These are phyloP conservation scores for Aspergillus campestris DNA, from an alignment of 495 filamentous ascomycete species.

Conservation along the genomic window DNA sequence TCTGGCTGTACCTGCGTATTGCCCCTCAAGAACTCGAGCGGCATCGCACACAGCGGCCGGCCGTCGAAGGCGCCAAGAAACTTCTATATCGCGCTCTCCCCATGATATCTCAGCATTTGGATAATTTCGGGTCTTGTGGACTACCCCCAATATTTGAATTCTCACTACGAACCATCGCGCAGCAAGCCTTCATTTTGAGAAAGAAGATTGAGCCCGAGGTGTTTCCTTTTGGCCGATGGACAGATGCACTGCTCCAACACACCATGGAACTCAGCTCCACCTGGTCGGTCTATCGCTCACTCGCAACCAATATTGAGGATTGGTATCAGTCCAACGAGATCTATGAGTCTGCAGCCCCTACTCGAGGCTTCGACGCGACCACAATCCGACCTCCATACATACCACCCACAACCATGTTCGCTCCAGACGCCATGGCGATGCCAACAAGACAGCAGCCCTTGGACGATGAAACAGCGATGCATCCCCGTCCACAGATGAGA, in stretches of 20 bases:
- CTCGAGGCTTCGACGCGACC: background rate
- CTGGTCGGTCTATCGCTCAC: slow-evolving; percentile 33
- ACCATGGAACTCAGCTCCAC: slow-evolving; percentile 16
- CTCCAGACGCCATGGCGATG: slow-evolving; percentile 4
- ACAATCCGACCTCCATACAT: no score
- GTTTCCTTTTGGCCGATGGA: slow-evolving; percentile 34
- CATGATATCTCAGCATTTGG: slow-evolving; percentile 39
- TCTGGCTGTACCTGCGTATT: slow-evolving; percentile 36
- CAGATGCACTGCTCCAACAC: slow-evolving; percentile 29
- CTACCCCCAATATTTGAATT: slow-evolving; percentile 41
- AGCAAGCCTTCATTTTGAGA: slow-evolving; percentile 28
- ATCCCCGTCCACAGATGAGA: slow-evolving; percentile 2
- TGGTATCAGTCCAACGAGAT: slow-evolving; percentile 22
- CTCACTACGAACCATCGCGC: slow-evolving; percentile 29
- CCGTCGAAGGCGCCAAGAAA: slow-evolving; percentile 36
- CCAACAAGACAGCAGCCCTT: background rate
- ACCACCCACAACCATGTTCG: slow-evolving; percentile 1
- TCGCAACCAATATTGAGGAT: slow-evolving; percentile 25
- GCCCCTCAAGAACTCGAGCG: slow-evolving; percentile 26
- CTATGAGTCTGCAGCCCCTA: slow-evolving; percentile 2
- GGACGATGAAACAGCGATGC: slow-evolving; percentile 5
- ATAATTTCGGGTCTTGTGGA: slow-evolving; percentile 39
- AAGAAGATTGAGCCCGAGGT: slow-evolving; percentile 25
- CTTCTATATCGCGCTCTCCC: slow-evolving; percentile 34
- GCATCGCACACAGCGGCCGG: slow-evolving; percentile 29